Conservation (phyloP, 352 stramenopile genomes). For the Peronospora belbahrii region DNA sequence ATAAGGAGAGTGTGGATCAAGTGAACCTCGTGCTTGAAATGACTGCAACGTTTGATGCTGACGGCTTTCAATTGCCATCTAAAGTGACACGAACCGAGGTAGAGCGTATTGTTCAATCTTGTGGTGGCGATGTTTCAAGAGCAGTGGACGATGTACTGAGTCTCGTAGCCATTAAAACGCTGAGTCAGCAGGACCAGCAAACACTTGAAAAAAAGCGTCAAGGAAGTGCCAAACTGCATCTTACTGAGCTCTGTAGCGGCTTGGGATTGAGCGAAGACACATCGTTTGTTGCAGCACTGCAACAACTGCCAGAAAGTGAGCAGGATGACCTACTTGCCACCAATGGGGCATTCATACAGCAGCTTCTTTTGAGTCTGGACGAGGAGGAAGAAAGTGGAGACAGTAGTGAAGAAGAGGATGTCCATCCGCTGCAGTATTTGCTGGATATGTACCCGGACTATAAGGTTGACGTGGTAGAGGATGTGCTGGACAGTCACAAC, state of each 20-base stretch:
- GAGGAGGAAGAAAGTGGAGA: constrained; percentile 29
- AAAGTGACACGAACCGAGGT: constrained; percentile 36
- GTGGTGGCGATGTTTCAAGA: constrained; percentile 34
- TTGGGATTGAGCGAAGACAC: constrained; percentile 45
- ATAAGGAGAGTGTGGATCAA: constrained; percentile 3
- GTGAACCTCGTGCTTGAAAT: constrained; percentile 50
- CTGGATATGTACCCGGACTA: constrained; percentile 50
- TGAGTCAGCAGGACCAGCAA: constrained; percentile 36
- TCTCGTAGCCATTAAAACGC: constrained; percentile 36
- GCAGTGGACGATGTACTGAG: constrained; percentile 61
- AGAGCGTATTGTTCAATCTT: constrained; percentile 20
- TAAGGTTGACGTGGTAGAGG: constrained; percentile 50
- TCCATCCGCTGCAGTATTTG: constrained; percentile 47
- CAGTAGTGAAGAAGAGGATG: constrained; percentile 23
- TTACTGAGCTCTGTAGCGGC: constrained; percentile 44
- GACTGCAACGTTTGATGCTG: constrained; percentile 30
- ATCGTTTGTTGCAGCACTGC: constrained; percentile 41
- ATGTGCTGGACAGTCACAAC: constrained; percentile 46
- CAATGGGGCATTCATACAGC: constrained; percentile 59
- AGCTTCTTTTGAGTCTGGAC: constrained; percentile 49
- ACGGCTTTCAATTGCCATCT: constrained; percentile 32
- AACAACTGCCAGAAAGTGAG: constrained; percentile 38
- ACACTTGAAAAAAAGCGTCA: constrained; percentile 11
- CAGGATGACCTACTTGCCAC: constrained; percentile 31
- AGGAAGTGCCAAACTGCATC: constrained; percentile 32